Percentiles rank a stretch among this genome's conserved stretches.
These are phyloP conservation scores for Aspergillus taichungensis DNA, from an alignment of 495 filamentous ascomycete species.

Conservation along the genomic window DNA sequence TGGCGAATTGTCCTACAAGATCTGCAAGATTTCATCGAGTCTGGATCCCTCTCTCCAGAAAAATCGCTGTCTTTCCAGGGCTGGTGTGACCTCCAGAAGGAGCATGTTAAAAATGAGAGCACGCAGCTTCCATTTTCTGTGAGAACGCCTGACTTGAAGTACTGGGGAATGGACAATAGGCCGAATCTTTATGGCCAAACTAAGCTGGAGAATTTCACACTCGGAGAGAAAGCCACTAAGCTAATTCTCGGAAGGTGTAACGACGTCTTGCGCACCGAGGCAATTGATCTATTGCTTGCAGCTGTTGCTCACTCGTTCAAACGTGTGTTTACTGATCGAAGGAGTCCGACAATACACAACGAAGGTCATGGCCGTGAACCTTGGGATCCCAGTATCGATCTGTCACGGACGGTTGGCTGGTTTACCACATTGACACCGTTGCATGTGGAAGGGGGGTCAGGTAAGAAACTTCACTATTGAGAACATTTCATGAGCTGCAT, in stretches of 20 bases:
- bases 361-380: slow-evolving; percentile 52
- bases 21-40: slow-evolving; percentile 50
- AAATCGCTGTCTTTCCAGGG: slow-evolving; percentile 52
- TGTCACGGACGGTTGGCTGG: slow-evolving; percentile 52
- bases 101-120: slow-evolving; percentile 23
- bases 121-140: slow-evolving; percentile 27
- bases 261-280: slow-evolving; percentile 39
- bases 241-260: slow-evolving; percentile 37
- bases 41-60: slow-evolving; percentile 27
- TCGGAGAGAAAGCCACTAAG: slow-evolving; percentile 36
- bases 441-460: slow-evolving; percentile 17
- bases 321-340: slow-evolving; percentile 42
- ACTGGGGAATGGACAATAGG: slow-evolving; percentile 44
- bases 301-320: slow-evolving; percentile 43
- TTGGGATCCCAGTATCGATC: slow-evolving; percentile 40
- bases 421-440: slow-evolving; percentile 50
- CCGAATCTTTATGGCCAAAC: slow-evolving; percentile 43
- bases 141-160: slow-evolving; percentile 26
- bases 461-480: slow-evolving; percentile 13
- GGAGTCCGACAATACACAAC: slow-evolving; percentile 44
- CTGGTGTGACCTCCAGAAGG: slow-evolving; percentile 46
- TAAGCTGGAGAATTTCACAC: slow-evolving; percentile 30
- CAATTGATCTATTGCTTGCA: slow-evolving; percentile 45
- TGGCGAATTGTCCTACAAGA: slow-evolving; percentile 63
- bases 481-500: too few relatives aligned